Percentiles rank a stretch among this genome's conserved stretches.
Conservation (phyloP, 305 asterid species). For the Euphrasia arctica region DNA sequence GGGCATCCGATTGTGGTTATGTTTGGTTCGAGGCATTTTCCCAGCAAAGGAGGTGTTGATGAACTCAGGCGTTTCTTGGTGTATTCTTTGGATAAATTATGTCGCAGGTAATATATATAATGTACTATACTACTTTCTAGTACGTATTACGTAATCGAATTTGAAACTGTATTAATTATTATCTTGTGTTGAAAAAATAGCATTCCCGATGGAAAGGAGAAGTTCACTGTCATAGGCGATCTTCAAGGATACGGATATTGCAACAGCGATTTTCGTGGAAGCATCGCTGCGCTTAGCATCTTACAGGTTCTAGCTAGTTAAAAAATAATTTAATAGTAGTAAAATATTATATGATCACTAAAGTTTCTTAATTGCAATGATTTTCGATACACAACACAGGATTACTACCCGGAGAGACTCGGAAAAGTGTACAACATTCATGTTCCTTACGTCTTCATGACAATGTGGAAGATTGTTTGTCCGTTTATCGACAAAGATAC, state of each 20-base stretch:
- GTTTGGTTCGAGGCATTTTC: slow-evolving; percentile 50
- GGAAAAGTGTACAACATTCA: slow-evolving; percentile 55
- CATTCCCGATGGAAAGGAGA: slow-evolving; percentile 53
- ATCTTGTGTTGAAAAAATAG: slow-evolving; percentile 30
- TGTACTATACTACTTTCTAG: too few species aligned
- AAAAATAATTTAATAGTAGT: too few species aligned
- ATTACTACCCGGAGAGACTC: slow-evolving; percentile 84
- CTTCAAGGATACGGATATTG: slow-evolving; percentile 57
- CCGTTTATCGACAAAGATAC: slow-evolving; percentile 82
- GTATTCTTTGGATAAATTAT: slow-evolving; percentile 38
- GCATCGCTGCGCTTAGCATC: slow-evolving; percentile 45
- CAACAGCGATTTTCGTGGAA: slow-evolving; percentile 51
- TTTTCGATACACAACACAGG: slow-evolving; percentile 48
- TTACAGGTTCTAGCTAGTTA: slow-evolving; percentile 46
- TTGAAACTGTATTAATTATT: background rate
- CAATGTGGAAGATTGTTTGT: slow-evolving; percentile 60
- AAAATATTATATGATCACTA: too few species aligned
- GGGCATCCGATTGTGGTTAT: slow-evolving; percentile 65
- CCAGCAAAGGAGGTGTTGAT: slow-evolving; percentile 49
- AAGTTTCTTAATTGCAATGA: too few species aligned
- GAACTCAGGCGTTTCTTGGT: slow-evolving; percentile 75
- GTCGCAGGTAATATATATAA: background rate
- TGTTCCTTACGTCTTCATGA: slow-evolving; percentile 70
- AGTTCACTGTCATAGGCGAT: slow-evolving; percentile 64
- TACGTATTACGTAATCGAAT: background rate